Conservation (phyloP, 805 yeast genomes). For the Lipomyces sp. region DNA sequence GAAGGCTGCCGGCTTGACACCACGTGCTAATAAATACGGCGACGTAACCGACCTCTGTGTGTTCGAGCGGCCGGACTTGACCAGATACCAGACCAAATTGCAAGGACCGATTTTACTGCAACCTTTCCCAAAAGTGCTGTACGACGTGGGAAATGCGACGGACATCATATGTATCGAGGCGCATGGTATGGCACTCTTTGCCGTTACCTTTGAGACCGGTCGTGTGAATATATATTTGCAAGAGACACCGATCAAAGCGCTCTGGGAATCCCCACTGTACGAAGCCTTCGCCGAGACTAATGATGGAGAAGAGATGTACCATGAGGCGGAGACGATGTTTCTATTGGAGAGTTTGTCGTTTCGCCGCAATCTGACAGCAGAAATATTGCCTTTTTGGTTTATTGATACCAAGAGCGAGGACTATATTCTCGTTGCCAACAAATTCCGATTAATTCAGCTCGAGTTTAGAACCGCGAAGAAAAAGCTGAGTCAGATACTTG, state of each 20-base stretch:
- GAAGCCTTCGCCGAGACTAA: slow-evolving; percentile 3
- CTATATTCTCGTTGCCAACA: slow-evolving; percentile 7
- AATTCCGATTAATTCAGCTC: slow-evolving; percentile 5
- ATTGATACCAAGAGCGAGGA: neutral
- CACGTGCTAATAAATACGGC: slow-evolving; percentile 29
- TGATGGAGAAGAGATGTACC: neutral
- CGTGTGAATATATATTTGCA: slow-evolving; percentile 31
- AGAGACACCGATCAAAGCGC: slow-evolving; percentile 20
- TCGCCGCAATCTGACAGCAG: neutral
- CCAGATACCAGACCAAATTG: slow-evolving; percentile 25
- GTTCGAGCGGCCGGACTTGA: slow-evolving; percentile 28
- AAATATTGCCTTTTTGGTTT: slow-evolving; percentile 3
- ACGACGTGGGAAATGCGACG: slow-evolving; percentile 44
- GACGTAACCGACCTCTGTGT: slow-evolving; percentile 29
- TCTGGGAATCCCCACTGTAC: slow-evolving; percentile 14
- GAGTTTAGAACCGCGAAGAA: slow-evolving; percentile 11
- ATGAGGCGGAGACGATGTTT: neutral
- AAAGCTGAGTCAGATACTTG: slow-evolving; percentile 5
- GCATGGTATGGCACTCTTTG: slow-evolving; percentile 27
- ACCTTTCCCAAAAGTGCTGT: slow-evolving; percentile 56
- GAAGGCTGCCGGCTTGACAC: slow-evolving; percentile 1
- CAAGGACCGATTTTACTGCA: slow-evolving; percentile 56
- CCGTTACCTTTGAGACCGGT: slow-evolving; percentile 28
- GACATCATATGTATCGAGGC: slow-evolving; percentile 37
- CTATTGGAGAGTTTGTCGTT: neutral